These are phyloP conservation scores for Cyberlindnera meyerae DNA, from an alignment of 805 yeast genomes.

Conservation along the genomic window DNA sequence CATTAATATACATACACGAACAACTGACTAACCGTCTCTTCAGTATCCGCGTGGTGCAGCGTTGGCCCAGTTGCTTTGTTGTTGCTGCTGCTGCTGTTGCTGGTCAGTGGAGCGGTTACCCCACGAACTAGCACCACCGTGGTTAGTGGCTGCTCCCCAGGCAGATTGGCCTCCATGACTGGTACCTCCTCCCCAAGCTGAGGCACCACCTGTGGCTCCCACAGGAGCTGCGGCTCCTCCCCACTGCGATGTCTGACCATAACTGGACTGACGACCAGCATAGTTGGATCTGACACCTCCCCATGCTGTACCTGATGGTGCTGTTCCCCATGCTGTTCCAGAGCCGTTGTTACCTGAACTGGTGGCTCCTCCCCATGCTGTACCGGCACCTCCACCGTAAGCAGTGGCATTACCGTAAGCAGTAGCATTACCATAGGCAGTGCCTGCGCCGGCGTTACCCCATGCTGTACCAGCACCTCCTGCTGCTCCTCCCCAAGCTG, in stretches of 20 bases:
- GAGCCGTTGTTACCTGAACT: slow-evolving; percentile 29
- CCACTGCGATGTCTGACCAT: slow-evolving; percentile 3
- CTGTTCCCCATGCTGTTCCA: slow-evolving; percentile 38
- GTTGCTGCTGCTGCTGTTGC: slow-evolving; percentile 11
- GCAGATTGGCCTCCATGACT: slow-evolving; percentile 1
- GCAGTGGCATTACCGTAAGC: slow-evolving; percentile 39
- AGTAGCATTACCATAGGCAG: slow-evolving; percentile 31
- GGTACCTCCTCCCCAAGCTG: slow-evolving; percentile 10
- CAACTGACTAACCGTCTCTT: slow-evolving; percentile 30
- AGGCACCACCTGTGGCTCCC: slow-evolving; percentile 2
- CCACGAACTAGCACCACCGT: neutral
- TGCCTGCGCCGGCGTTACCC: slow-evolving; percentile 34
- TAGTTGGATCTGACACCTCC: slow-evolving; percentile 21
- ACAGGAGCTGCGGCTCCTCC: neutral
- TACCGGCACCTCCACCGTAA: slow-evolving; percentile 32
- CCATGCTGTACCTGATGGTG: slow-evolving; percentile 34
- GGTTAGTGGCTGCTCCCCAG: slow-evolving; percentile 12
- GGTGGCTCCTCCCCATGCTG: slow-evolving; percentile 40
- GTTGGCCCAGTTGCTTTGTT: slow-evolving; percentile 15
- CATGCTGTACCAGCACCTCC: slow-evolving; percentile 37
- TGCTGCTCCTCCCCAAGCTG: slow-evolving; percentile 35
- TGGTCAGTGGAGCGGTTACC: slow-evolving; percentile 29
- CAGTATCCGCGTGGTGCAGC: slow-evolving; percentile 29
- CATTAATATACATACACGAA: slow-evolving; percentile 13
- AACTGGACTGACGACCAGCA: slow-evolving; percentile 2